These are phyloP conservation scores for Solanum piurae DNA, from an alignment of 257 asterid species.

Conservation along the genomic window DNA sequence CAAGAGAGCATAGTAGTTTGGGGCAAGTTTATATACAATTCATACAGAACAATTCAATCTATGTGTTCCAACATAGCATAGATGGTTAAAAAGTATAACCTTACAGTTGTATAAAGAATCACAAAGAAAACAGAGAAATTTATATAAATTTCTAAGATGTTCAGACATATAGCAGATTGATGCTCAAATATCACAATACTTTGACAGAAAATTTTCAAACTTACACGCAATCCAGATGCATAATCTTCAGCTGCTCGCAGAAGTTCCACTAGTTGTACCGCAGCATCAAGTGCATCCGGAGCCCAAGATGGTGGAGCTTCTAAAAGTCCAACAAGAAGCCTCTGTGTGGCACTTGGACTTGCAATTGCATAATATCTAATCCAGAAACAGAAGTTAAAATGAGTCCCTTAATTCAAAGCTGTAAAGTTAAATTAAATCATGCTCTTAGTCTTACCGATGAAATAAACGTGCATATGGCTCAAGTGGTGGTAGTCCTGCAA, in stretches of 20 bases:
- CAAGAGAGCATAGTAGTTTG: not conserved
- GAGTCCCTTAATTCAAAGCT: not conserved
- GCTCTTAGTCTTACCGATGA: conserved; percentile 44
- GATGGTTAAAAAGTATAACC: not conserved
- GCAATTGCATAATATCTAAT: conserved; percentile 91
- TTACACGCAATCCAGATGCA: conserved; percentile 92
- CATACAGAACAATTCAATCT: not conserved
- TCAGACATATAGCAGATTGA: not conserved
- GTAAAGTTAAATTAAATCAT: not conserved
- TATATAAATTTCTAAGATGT: not conserved
- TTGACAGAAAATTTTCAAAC: not conserved
- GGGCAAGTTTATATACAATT: not conserved
- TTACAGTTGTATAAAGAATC: not conserved
- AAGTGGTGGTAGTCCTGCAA: conserved; percentile 96
- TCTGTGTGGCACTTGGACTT: conserved; percentile 97
- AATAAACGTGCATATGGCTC: conserved; percentile 98
- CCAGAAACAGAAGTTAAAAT: conserved; percentile 14
- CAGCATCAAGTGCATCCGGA: conserved; percentile 99
- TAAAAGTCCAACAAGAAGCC: conserved; percentile 92
- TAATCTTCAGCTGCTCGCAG: conserved; percentile 99
- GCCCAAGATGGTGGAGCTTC: conserved; percentile 99
- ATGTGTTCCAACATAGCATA: not conserved
- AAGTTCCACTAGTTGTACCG: conserved; percentile 96
- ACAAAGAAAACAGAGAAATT: not conserved
- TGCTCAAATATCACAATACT: not conserved